These are phyloP conservation scores for Aspergillus fijiensis DNA, from an alignment of 2,329 filamentous ascomycete genomes.

Conservation along the genomic window DNA sequence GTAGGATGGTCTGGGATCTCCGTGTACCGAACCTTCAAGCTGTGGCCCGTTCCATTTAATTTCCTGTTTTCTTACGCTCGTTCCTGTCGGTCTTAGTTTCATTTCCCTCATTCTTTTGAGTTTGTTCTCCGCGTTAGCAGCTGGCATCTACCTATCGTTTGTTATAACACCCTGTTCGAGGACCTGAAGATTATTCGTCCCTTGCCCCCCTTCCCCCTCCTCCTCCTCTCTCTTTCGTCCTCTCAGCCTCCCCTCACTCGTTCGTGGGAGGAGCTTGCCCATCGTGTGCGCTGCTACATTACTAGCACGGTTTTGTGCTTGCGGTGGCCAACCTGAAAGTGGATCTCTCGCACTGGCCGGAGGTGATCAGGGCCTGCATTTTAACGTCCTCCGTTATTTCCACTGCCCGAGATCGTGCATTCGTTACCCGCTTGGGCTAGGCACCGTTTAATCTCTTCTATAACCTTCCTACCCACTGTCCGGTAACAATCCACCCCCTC, in stretches of 20 bases:
- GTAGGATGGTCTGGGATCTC: constrained; percentile 20
- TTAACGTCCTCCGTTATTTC: constrained; percentile 27
- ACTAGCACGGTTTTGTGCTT: constrained; percentile 12
- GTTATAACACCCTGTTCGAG: constrained; percentile 16
- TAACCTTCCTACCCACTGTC: constrained; percentile 19
- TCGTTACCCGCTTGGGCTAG: constrained; percentile 25
- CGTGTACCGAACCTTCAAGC: constrained; percentile 17
- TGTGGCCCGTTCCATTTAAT: constrained; percentile 17
- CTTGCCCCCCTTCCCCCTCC: constrained; percentile 3
- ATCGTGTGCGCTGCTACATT: constrained; percentile 18
- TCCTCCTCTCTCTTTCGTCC: not conserved
- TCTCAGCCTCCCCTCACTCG: constrained; percentile 12
- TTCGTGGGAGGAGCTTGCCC: constrained; percentile 8
- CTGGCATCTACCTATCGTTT: constrained; percentile 17
- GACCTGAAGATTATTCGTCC: constrained; percentile 16
- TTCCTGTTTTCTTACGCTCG: constrained; percentile 9
- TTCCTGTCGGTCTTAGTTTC: constrained; percentile 1
- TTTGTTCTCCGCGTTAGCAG: constrained; percentile 20
- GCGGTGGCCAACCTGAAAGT: constrained; percentile 21
- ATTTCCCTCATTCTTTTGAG: constrained; percentile 8
- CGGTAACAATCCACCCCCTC: constrained; percentile 13
- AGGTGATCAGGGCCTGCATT: constrained; percentile 18
- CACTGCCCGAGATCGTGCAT: constrained; percentile 24
- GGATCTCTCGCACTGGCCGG: constrained; percentile 18
- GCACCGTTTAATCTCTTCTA: constrained; percentile 25